Evolutionary conservation across 306 rosid genomes (phyloP).

Genomic region (Quercus bicolor): DNA sequence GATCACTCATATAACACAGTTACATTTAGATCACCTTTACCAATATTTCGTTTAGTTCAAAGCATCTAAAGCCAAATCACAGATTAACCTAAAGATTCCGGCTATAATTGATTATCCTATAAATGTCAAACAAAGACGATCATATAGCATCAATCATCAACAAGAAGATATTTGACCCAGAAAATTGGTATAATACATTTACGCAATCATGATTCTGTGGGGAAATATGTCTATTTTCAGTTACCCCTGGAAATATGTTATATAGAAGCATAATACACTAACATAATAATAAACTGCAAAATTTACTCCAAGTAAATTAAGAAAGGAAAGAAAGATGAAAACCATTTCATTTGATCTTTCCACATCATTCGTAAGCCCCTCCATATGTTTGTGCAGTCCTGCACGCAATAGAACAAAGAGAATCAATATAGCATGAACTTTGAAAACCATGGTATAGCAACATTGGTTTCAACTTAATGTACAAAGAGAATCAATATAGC

Average conservation of each 20-base stretch:
- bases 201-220: not conserved
- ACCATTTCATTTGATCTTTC: slow-evolving; percentile 97
- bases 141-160: not conserved
- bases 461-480: not conserved
- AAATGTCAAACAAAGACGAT: not conserved
- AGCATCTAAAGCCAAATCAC: too few species aligned
- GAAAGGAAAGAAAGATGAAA: slow-evolving; percentile 19
- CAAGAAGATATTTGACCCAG: not conserved
- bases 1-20: not conserved
- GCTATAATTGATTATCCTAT: not conserved
- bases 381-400: slow-evolving; percentile 80
- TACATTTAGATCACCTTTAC: not conserved
- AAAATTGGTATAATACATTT: not conserved
- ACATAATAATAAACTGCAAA: not conserved
- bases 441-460: not conserved
- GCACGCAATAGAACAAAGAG: slow-evolving; percentile 17
- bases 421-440: slow-evolving; percentile 21
- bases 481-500: slow-evolving; percentile 8
- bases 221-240: too few species aligned
- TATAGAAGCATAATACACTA: not conserved
- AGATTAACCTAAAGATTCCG: not conserved
- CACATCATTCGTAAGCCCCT: slow-evolving; percentile 79
- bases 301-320: not conserved
- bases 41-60: not conserved
- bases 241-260: too few species aligned